A percentile compares a stretch with the other conserved stretches of the same genome.
Conservation (phyloP, 345 rosid species). For the Raphanus raphanistrum region DNA sequence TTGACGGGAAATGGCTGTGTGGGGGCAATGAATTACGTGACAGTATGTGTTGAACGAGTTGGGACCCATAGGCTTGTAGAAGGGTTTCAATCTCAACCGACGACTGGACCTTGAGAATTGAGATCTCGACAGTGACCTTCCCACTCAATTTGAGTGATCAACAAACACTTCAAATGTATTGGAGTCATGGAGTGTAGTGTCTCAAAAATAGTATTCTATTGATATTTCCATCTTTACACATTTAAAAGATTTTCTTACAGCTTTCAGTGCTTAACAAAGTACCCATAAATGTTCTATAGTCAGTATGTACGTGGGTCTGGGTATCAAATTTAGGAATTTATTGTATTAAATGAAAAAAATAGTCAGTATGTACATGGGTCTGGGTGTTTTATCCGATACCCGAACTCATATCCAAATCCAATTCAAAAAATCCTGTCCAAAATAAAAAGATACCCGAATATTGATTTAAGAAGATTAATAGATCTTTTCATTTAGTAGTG, state of each 20-base stretch:
- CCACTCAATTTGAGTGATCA: slow-evolving; percentile 19
- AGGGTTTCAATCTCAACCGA: slow-evolving; percentile 29
- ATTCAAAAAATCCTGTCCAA: too few species aligned
- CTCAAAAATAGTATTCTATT: slow-evolving; percentile 17
- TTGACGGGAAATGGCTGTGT: slow-evolving; percentile 29
- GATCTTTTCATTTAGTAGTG: too few species aligned
- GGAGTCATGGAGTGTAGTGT: neutral
- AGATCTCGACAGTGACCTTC: slow-evolving; percentile 26
- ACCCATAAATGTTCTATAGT: too few species aligned
- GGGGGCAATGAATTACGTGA: slow-evolving; percentile 31
- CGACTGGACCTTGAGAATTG: slow-evolving; percentile 31
- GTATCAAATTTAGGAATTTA: too few species aligned
- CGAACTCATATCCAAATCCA: too few species aligned
- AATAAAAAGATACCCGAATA: too few species aligned
- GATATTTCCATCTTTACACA: slow-evolving; percentile 7
- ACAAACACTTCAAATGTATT: slow-evolving; percentile 5
- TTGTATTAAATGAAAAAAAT: too few species aligned
- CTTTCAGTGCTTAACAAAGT: neutral
- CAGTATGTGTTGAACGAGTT: slow-evolving; percentile 19
- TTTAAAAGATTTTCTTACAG: neutral
- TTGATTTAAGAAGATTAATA: too few species aligned
- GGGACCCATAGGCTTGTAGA: slow-evolving; percentile 33
- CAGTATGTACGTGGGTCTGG: too few species aligned
- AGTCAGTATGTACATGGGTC: too few species aligned
- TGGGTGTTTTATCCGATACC: neutral